phyloP scores from a whole-genome alignment of 148 eudicot genomes.

The Rhododendron simsii region DNA sequence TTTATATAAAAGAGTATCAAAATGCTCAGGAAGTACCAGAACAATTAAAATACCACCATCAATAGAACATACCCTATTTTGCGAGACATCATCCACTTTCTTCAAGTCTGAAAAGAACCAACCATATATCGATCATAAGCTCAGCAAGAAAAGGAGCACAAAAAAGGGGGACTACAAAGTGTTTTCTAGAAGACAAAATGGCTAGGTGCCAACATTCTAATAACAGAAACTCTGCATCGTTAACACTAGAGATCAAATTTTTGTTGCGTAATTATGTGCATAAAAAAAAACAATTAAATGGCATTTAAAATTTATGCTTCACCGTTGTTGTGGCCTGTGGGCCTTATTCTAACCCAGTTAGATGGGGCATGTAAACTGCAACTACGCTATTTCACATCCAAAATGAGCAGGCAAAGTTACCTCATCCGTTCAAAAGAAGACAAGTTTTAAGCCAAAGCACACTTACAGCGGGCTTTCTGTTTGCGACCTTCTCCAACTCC shows the following conservation, averaged over 20 bases:
- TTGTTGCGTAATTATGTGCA: background rate
- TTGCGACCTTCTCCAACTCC: slow-evolving; percentile 11
- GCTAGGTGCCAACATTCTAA: background rate
- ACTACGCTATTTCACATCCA: background rate
- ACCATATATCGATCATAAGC: background rate
- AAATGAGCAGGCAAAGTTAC: background rate
- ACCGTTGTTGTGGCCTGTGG: background rate
- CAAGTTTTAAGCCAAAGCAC: background rate
- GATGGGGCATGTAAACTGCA: too few relatives aligned
- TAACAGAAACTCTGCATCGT: background rate
- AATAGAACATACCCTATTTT: slow-evolving; percentile 26
- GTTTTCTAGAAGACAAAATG: background rate
- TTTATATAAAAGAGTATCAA: background rate
- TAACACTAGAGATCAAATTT: background rate
- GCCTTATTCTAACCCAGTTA: background rate
- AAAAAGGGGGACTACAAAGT: background rate
- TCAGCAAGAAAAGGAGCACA: background rate
- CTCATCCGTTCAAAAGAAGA: background rate
- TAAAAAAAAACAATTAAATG: background rate
- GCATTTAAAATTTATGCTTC: background rate
- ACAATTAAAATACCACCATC: background rate
- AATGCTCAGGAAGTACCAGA: background rate
- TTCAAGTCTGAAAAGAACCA: slow-evolving; percentile 26
- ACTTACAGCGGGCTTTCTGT: slow-evolving; percentile 23
- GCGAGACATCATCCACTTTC: slow-evolving; percentile 25